Evolutionary conservation across 139 green algal species (phyloP).

Genomic region (Picochlorum sp.): DNA sequence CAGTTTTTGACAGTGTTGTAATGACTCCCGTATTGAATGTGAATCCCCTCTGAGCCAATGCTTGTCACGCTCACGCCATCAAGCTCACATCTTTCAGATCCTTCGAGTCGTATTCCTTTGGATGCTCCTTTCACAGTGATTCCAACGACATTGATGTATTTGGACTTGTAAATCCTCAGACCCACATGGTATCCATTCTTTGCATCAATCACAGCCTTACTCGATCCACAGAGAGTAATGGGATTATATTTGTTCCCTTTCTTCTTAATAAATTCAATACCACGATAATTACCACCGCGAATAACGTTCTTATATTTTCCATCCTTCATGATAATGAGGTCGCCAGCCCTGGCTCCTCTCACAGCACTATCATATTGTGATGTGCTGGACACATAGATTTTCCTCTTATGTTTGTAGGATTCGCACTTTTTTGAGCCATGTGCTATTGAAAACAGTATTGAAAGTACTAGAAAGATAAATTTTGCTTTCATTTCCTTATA

Average conservation of each 20-base stretch:
- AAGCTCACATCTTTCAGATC: not conserved
- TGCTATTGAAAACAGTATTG: too few relatives aligned
- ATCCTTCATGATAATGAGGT: not conserved
- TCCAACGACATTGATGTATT: slow-evolving; percentile 4
- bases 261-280: not conserved
- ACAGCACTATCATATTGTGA: not conserved
- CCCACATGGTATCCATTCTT: not conserved
- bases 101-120: slow-evolving; percentile 1
- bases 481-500: too few relatives aligned
- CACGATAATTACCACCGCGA: not conserved
- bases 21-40: not conserved
- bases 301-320: not conserved
- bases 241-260: not conserved
- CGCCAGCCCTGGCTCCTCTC: not conserved
- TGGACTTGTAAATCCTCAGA: not conserved
- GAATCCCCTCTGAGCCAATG: not conserved
- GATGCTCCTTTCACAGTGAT: slow-evolving; percentile 1
- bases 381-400: not conserved
- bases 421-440: too few relatives aligned
- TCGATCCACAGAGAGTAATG: not conserved
- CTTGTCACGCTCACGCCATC: not conserved
- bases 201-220: not conserved
- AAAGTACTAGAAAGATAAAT: too few relatives aligned
- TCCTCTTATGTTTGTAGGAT: not conserved
- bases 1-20: not conserved